Evolutionary conservation across 106 monocot genomes (phyloP).

Genomic region (Dendrobium chrysotoxum): DNA sequence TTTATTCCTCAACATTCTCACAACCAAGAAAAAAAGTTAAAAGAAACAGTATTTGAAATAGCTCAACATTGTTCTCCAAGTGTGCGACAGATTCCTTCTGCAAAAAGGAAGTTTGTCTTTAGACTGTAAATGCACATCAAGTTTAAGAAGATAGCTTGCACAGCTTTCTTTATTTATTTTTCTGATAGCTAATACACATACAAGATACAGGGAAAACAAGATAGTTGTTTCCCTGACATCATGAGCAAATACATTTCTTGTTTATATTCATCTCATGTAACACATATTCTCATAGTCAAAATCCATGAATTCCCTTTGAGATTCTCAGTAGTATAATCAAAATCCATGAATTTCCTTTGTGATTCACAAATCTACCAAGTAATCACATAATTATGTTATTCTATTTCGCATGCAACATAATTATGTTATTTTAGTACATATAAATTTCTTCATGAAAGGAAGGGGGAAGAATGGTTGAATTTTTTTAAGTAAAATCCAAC

Average conservation of each 20-base stretch:
- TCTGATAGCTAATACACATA: neutral
- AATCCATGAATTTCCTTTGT: conserved; percentile 4
- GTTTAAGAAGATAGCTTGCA: neutral
- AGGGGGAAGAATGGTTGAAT: conserved; percentile 9
- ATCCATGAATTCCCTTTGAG: conserved; percentile 4
- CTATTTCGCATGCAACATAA: neutral
- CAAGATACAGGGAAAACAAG: neutral
- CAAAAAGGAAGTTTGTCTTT: neutral
- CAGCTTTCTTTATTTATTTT: neutral
- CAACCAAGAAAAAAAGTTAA: neutral
- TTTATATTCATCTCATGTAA: neutral
- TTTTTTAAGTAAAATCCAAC: conserved; percentile 21
- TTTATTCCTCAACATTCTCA: too few species aligned
- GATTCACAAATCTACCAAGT: neutral
- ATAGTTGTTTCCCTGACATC: neutral
- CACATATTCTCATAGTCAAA: neutral
- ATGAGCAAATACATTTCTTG: neutral
- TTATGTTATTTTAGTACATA: neutral
- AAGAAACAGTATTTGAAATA: too few species aligned
- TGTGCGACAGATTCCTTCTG: too few species aligned
- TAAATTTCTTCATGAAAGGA: neutral
- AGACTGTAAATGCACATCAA: neutral
- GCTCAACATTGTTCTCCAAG: too few species aligned
- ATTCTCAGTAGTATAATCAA: neutral
- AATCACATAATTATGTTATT: neutral